phyloP scores from a whole-genome alignment of 2,329 filamentous ascomycete species.

The Fusarium foetens region DNA sequence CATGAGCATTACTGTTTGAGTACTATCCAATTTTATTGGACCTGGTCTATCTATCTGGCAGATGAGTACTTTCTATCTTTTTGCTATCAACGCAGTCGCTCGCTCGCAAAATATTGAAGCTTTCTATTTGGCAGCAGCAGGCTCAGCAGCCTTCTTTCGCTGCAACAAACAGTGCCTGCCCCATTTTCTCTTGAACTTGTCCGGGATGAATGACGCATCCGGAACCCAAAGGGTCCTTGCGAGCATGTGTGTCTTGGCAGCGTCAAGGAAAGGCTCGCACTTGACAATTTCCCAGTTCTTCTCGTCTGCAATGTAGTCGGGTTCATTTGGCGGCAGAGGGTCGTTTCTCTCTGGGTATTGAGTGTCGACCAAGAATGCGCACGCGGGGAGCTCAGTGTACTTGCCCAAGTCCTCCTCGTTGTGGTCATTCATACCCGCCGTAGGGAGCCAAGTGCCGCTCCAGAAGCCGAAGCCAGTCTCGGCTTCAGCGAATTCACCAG shows the following conservation, averaged over 20 bases:
- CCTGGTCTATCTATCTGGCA: neutral
- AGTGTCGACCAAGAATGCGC: constrained; percentile 88
- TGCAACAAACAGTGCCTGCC: constrained; percentile 87
- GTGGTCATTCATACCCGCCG: constrained; percentile 88
- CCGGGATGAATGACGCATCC: constrained; percentile 73
- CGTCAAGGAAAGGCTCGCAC: constrained; percentile 85
- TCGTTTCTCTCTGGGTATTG: constrained; percentile 71
- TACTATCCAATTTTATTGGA: constrained; percentile 4
- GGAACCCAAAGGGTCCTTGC: constrained; percentile 87
- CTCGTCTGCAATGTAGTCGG: constrained; percentile 78
- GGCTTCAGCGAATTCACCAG: constrained; percentile 87
- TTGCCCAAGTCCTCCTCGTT: constrained; percentile 89
- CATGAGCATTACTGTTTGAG: neutral
- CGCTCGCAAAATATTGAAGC: neutral
- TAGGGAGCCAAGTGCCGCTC: constrained; percentile 84
- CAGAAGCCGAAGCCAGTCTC: constrained; percentile 75
- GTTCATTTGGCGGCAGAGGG: constrained; percentile 73
- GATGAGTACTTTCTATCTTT: constrained; percentile 13
- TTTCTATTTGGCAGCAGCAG: neutral
- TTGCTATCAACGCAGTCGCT: neutral
- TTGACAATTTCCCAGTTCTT: constrained; percentile 81
- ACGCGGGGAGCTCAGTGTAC: constrained; percentile 81
- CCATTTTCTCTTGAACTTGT: constrained; percentile 79
- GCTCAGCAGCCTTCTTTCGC: constrained; percentile 53
- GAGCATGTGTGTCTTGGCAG: constrained; percentile 75